Conservation (phyloP, 2,329 filamentous ascomycete species). For the Fusarium torulosum region DNA sequence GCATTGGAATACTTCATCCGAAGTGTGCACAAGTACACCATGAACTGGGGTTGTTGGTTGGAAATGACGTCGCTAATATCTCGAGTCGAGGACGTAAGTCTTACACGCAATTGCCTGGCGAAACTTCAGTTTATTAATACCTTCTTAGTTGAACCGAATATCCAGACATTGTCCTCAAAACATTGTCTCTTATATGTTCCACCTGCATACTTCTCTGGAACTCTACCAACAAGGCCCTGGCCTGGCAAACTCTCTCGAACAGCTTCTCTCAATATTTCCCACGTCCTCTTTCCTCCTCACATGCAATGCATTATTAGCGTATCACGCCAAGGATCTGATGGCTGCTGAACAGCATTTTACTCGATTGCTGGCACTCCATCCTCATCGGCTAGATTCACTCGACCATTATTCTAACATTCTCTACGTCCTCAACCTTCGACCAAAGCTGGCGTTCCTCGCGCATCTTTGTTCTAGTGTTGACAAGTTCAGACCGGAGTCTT, state of each 20-base stretch:
- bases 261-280: slow-evolving; percentile 87
- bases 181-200: slow-evolving; percentile 94
- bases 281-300: slow-evolving; percentile 90
- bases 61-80: slow-evolving; percentile 87
- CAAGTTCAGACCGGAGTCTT: slow-evolving; percentile 96
- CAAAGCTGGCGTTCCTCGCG: slow-evolving; percentile 91
- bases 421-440: slow-evolving; percentile 88
- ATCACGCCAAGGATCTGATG: slow-evolving; percentile 88
- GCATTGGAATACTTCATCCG: slow-evolving; percentile 89
- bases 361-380: slow-evolving; percentile 80
- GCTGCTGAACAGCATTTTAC: slow-evolving; percentile 77
- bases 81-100: slow-evolving; percentile 82
- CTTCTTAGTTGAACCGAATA: slow-evolving; percentile 75
- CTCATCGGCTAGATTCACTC: slow-evolving; percentile 84
- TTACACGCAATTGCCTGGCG: slow-evolving; percentile 40
- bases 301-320: slow-evolving; percentile 86
- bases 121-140: slow-evolving; percentile 23
- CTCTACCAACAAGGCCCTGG: slow-evolving; percentile 86
- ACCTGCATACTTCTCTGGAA: slow-evolving; percentile 90
- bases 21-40: slow-evolving; percentile 89
- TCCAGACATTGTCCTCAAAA: slow-evolving; percentile 83
- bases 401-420: slow-evolving; percentile 98
- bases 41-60: slow-evolving; percentile 98
- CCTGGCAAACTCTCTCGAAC: slow-evolving; percentile 79
- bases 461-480: slow-evolving; percentile 92